Conservation (phyloP, 345 rosid genomes). For the Corymbia maculata region DNA sequence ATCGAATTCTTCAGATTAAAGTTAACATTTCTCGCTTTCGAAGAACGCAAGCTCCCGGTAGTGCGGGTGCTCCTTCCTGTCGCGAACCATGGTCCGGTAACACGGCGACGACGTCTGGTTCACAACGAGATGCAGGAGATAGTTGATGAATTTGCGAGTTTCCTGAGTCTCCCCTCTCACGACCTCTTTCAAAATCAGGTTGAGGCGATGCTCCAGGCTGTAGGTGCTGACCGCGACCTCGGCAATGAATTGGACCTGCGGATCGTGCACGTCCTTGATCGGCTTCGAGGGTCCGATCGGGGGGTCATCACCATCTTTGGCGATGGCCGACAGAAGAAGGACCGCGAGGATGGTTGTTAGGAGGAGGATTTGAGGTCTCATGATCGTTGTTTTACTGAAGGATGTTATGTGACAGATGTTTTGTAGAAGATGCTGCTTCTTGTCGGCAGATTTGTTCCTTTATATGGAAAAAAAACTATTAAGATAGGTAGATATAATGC, state of each 20-base stretch:
- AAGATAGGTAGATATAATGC: neutral
- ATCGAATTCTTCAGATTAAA: neutral
- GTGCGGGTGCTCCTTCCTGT: neutral
- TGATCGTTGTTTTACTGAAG: neutral
- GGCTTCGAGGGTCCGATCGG: neutral
- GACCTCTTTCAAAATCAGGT: neutral
- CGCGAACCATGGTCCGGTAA: neutral
- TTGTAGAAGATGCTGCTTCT: neutral
- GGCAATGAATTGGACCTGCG: neutral
- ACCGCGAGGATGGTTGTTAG: neutral
- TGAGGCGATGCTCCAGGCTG: neutral
- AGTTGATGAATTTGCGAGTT: neutral
- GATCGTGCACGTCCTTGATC: neutral
- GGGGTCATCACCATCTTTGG: rapidly evolving
- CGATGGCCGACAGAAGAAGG: neutral
- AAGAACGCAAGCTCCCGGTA: neutral
- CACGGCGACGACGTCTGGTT: neutral
- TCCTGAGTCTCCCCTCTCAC: neutral
- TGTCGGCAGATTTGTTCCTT: neutral
- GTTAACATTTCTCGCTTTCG: neutral
- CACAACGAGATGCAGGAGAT: neutral
- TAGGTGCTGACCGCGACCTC: neutral
- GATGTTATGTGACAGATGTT: neutral
- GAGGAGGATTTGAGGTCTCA: neutral
- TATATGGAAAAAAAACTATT: neutral